A percentile compares a stretch with the other conserved stretches of the same genome.
These are phyloP conservation scores for Sphagnurus paluster DNA, from an alignment of 1,284 basidiomycete species.

Conservation along the genomic window DNA sequence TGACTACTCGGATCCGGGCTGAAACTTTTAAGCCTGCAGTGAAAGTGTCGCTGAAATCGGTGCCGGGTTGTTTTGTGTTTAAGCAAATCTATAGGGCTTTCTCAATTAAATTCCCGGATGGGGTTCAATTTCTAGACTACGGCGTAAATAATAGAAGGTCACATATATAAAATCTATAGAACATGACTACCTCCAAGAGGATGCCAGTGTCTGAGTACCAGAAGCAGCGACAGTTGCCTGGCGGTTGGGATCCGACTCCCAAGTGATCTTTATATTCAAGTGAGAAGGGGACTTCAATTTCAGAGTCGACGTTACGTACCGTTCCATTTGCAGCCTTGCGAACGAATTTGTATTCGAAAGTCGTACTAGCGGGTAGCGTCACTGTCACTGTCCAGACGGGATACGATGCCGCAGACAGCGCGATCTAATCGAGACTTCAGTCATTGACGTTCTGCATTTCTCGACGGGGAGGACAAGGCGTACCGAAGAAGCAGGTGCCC, in stretches of 20 bases:
- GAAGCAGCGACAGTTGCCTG: conserved; percentile 41
- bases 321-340: conserved; percentile 53
- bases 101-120: no score
- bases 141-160: no score
- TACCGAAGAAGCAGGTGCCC: conserved; percentile 49
- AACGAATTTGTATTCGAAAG: conserved; percentile 64
- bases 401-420: conserved; percentile 53
- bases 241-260: conserved; percentile 63
- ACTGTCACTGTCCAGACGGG: conserved; percentile 57
- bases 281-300: background rate
- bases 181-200: conserved; percentile 39
- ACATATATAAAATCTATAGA: no score
- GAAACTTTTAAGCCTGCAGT: no score
- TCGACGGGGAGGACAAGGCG: no score
- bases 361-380: conserved; percentile 45
- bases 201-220: conserved; percentile 39
- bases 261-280: conserved; percentile 31
- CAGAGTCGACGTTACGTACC: conserved; percentile 34
- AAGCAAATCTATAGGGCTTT: no score
- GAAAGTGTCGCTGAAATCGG: no score
- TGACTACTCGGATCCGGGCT: no score
- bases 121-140: no score
- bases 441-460: background rate
- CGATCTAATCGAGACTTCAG: conserved; percentile 36
- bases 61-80: no score